Conservation (phyloP, 1,139 yeast species). For the Wickerhamomyces sp. region DNA sequence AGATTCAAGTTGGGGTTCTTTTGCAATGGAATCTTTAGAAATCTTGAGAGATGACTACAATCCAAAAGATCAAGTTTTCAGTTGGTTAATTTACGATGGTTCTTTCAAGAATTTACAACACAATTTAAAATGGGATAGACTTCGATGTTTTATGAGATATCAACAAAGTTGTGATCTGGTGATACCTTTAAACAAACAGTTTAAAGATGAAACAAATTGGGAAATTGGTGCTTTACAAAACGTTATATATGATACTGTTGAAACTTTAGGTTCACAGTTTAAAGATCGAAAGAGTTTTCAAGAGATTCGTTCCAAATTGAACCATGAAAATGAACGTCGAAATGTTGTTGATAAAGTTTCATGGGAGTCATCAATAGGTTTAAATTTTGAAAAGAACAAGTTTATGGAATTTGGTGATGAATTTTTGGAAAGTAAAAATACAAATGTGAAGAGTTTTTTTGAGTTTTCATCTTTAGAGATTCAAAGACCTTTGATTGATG, state of each 20-base stretch:
- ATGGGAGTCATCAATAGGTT: conserved; percentile 4
- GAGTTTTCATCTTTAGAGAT: conserved; percentile 31
- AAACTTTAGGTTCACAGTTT: conserved; percentile 21
- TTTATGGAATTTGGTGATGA: too few relatives aligned
- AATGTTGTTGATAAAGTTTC: conserved; percentile 22
- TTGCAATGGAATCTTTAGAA: conserved; percentile 45
- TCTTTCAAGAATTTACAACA: conserved; percentile 14
- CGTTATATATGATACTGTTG: conserved; percentile 29
- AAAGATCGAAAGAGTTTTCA: conserved; percentile 13
- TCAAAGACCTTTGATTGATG: conserved; percentile 21
- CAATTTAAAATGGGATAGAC: conserved; percentile 33
- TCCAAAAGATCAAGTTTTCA: conserved; percentile 54
- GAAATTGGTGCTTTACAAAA: conserved; percentile 29
- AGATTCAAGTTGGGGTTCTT: conserved; percentile 85
- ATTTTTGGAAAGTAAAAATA: conserved; percentile 16
- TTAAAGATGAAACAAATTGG: conserved; percentile 37
- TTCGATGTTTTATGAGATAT: conserved; percentile 42
- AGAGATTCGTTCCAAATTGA: conserved; percentile 24
- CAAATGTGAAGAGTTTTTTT: conserved; percentile 19
- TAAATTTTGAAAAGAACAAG: too few relatives aligned
- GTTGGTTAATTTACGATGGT: conserved; percentile 44
- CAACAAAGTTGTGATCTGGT: conserved; percentile 42
- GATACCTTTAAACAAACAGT: conserved; percentile 37
- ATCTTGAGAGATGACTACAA: conserved; percentile 66
- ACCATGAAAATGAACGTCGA: conserved; percentile 23